phyloP scores from a whole-genome alignment of 768 basidiomycete genomes.

The Suillus subalutaceus region DNA sequence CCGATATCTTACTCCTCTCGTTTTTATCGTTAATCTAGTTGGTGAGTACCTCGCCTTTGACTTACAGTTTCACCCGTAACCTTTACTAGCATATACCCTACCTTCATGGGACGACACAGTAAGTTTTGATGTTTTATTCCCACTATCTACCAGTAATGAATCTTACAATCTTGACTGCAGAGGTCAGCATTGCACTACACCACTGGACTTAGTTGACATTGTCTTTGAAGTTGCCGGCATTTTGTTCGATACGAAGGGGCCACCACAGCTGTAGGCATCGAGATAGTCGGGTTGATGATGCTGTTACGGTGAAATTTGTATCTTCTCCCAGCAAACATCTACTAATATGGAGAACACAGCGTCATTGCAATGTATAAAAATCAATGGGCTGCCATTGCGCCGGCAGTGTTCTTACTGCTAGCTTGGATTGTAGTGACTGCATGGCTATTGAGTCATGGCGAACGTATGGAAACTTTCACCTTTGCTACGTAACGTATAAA shows the following conservation, averaged over 20 bases:
- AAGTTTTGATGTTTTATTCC: not conserved
- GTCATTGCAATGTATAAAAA: constrained; percentile 21
- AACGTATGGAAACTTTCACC: constrained; percentile 42
- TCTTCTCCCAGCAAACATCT: not conserved
- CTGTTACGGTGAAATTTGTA: constrained; percentile 38
- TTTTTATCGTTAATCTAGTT: constrained; percentile 58
- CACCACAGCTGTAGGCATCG: constrained; percentile 45
- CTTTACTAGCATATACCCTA: constrained; percentile 20
- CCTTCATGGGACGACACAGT: constrained; percentile 14
- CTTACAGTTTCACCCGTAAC: not conserved
- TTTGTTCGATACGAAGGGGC: constrained; percentile 56
- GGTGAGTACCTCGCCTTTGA: constrained; percentile 23
- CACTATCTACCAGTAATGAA: constrained; percentile 12
- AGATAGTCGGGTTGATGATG: constrained; percentile 46
- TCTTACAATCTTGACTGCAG: not conserved
- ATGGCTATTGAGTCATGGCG: constrained; percentile 54
- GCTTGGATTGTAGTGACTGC: constrained; percentile 51
- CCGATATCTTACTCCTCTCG: constrained; percentile 64
- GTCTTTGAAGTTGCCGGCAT: constrained; percentile 39
- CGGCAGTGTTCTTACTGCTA: constrained; percentile 35
- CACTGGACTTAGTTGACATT: not conserved
- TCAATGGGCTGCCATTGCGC: constrained; percentile 14
- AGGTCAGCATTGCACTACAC: constrained; percentile 1
- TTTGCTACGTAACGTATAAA: constrained; percentile 8
- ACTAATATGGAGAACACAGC: constrained; percentile 10